phyloP scores from a whole-genome alignment of 805 yeast species.

The Wickerhamomyces hampshirensis region DNA sequence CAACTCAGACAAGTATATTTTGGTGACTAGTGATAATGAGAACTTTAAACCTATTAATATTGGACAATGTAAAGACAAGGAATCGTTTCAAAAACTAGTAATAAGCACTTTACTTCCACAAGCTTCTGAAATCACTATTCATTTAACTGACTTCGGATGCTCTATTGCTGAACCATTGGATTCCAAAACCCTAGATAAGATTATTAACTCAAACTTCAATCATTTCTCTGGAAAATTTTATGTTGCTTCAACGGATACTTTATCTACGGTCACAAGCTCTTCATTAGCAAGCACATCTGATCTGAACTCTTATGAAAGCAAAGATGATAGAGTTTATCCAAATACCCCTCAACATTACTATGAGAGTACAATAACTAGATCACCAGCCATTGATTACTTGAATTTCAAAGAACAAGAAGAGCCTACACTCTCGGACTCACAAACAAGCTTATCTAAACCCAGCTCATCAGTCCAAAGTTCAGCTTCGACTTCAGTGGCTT shows the following conservation, averaged over 20 bases:
- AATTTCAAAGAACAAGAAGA: slow-evolving; percentile 39
- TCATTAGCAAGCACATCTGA: slow-evolving; percentile 40
- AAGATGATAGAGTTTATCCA: slow-evolving; percentile 43
- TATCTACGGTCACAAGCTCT: slow-evolving; percentile 38
- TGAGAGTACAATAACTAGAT: slow-evolving; percentile 34
- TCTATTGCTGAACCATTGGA: slow-evolving; percentile 53
- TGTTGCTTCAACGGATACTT: slow-evolving; percentile 27
- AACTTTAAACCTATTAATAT: slow-evolving; percentile 48
- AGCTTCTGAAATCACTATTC: slow-evolving; percentile 33
- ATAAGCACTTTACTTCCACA: slow-evolving; percentile 30
- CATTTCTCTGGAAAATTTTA: slow-evolving; percentile 32
- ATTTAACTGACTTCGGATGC: slow-evolving; percentile 66
- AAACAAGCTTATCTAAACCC: background rate
- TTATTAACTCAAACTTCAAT: slow-evolving; percentile 32
- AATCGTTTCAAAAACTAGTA: slow-evolving; percentile 36
- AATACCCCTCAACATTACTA: slow-evolving; percentile 67
- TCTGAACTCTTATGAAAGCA: slow-evolving; percentile 48
- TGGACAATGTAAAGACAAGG: slow-evolving; percentile 25
- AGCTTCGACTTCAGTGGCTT: slow-evolving; percentile 1
- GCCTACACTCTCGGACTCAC: background rate
- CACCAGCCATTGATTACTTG: slow-evolving; percentile 43
- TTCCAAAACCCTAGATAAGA: slow-evolving; percentile 37
- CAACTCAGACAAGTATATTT: slow-evolving; percentile 34
- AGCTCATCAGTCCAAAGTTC: background rate
- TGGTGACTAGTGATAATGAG: slow-evolving; percentile 62